Percentiles rank a stretch among this genome's conserved stretches.
Evolutionary conservation across 768 basidiomycete species (phyloP).

Genomic region (Russula dissimulans): DNA sequence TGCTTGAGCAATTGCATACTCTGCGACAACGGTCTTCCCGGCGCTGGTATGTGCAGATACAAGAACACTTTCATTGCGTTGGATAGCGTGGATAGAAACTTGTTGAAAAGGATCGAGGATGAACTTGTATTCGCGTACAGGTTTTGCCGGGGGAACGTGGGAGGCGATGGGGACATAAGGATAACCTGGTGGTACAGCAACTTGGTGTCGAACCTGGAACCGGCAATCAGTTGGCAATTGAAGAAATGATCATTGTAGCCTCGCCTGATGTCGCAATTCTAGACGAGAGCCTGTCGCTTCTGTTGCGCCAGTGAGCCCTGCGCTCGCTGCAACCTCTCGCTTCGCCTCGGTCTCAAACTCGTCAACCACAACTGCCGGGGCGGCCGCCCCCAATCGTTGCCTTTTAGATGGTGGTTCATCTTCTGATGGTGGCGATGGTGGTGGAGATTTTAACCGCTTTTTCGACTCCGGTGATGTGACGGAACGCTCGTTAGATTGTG

Average conservation of each 20-base stretch:
- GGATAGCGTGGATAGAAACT: constrained; percentile 90
- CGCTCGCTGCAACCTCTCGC: constrained; percentile 82
- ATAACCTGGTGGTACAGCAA: constrained; percentile 89
- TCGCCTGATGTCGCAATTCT: constrained; percentile 74
- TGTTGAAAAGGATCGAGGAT: constrained; percentile 95
- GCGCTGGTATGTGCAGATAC: constrained; percentile 99
- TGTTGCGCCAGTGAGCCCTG: constrained; percentile 67
- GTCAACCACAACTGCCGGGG: constrained; percentile 70
- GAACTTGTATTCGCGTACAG: constrained; percentile 91
- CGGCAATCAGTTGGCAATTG: neutral
- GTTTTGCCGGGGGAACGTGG: constrained; percentile 86
- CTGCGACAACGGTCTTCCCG: constrained; percentile 98
- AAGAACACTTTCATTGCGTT: constrained; percentile 93
- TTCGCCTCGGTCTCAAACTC: constrained; percentile 93
- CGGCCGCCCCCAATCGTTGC: constrained; percentile 43
- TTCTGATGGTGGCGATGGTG: constrained; percentile 23
- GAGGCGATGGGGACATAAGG: constrained; percentile 83
- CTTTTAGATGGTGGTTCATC: constrained; percentile 45
- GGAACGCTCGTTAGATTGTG: constrained; percentile 36
- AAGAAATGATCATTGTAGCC: constrained; percentile 17
- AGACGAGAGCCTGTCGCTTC: constrained; percentile 58
- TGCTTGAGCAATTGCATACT: constrained; percentile 98
- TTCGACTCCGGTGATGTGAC: constrained; percentile 25
- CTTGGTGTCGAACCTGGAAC: constrained; percentile 83
- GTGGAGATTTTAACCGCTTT: neutral